phyloP scores from a whole-genome alignment of 768 basidiomycete genomes.

The Kwoniella bestiolae region DNA sequence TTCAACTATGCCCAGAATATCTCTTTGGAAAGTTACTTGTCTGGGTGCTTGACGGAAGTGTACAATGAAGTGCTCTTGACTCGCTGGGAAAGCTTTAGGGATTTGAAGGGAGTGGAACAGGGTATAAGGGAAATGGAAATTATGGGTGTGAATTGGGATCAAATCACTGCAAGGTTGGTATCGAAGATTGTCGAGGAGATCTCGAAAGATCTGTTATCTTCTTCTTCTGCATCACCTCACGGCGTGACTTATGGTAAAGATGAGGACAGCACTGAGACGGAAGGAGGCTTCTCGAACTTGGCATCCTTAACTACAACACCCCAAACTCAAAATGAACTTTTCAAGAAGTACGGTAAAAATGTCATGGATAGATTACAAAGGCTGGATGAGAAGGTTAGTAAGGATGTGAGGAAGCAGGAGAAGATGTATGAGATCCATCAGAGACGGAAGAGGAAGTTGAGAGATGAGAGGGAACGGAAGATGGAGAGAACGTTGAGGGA shows the following conservation, averaged over 20 bases:
- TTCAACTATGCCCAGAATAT: constrained; percentile 78
- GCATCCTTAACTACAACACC: neutral
- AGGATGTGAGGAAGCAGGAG: constrained; percentile 41
- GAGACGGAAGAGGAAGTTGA: constrained; percentile 23
- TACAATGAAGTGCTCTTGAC: constrained; percentile 88
- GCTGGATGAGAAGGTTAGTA: constrained; percentile 43
- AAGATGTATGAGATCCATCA: constrained; percentile 23
- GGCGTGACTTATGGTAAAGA: neutral
- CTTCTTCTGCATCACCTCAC: neutral
- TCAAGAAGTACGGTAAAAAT: constrained; percentile 8
- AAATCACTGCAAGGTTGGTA: constrained; percentile 66
- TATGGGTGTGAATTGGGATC: constrained; percentile 73
- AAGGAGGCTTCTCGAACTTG: constrained; percentile 1
- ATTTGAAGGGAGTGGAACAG: constrained; percentile 73
- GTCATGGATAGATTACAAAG: constrained; percentile 28
- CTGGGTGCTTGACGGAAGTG: constrained; percentile 82
- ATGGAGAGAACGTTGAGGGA: constrained; percentile 8
- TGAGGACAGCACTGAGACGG: neutral
- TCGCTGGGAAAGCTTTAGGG: constrained; percentile 82
- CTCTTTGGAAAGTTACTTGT: constrained; percentile 79
- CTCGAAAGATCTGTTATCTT: constrained; percentile 16
- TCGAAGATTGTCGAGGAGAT: constrained; percentile 70
- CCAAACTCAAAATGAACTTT: neutral
- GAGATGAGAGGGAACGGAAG: constrained; percentile 20
- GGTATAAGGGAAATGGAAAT: constrained; percentile 79